Conservation (phyloP, 805 yeast genomes). For the Nakazawaea pomicola region DNA sequence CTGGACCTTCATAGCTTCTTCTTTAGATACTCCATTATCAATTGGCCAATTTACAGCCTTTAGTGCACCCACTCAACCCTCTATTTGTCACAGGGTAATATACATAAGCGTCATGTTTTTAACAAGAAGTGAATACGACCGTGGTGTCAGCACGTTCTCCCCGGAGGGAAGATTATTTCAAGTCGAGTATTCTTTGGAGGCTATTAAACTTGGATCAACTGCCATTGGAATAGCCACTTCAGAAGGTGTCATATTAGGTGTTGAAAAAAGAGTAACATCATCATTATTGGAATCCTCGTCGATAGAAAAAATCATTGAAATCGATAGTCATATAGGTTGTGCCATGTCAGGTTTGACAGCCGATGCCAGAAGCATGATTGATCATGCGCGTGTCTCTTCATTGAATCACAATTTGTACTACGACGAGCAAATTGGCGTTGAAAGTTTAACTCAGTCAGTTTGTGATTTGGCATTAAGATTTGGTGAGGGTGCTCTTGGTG, state of each 20-base stretch:
- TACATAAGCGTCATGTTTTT: slow-evolving; percentile 81
- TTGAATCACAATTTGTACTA: slow-evolving; percentile 86
- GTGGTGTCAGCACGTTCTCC: slow-evolving; percentile 97
- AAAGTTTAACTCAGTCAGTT: slow-evolving; percentile 90
- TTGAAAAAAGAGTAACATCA: slow-evolving; percentile 95
- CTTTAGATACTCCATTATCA: no score
- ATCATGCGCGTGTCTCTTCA: slow-evolving; percentile 90
- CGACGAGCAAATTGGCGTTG: slow-evolving; percentile 89
- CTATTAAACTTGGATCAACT: slow-evolving; percentile 94
- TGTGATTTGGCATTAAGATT: slow-evolving; percentile 95
- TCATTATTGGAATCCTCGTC: slow-evolving; percentile 86
- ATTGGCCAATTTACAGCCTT: no score
- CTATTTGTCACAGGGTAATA: background rate
- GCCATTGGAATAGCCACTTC: slow-evolving; percentile 96
- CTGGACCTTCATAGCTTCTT: no score
- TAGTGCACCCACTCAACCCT: background rate
- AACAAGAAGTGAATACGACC: slow-evolving; percentile 98
- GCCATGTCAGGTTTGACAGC: slow-evolving; percentile 99
- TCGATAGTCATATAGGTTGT: slow-evolving; percentile 92
- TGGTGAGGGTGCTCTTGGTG: slow-evolving; percentile 97
- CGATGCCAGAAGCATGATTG: slow-evolving; percentile 97
- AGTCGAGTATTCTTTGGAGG: slow-evolving; percentile 96
- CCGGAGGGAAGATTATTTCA: slow-evolving; percentile 98
- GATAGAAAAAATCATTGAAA: slow-evolving; percentile 93
- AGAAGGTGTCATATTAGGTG: slow-evolving; percentile 94